phyloP scores from a whole-genome alignment of 2,329 filamentous ascomycete species.

The Stagonosporopsis tanaceti region DNA sequence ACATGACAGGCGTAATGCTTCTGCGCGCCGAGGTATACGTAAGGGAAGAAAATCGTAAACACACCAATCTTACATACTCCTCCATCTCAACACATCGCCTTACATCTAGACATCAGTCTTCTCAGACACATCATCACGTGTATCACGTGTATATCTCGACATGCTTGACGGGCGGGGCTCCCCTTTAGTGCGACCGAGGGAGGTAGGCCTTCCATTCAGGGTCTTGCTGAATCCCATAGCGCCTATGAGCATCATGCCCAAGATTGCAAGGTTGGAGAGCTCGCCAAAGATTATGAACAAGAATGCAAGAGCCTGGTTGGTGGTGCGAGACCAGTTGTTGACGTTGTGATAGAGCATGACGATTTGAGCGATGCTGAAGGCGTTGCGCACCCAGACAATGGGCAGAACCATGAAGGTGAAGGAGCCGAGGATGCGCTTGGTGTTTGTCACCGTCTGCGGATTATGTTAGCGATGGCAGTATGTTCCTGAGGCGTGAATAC shows the following conservation, averaged over 20 bases:
- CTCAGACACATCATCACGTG: slow-evolving; percentile 2
- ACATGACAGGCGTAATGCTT: background rate
- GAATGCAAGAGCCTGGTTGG: slow-evolving; percentile 29
- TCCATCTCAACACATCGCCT: background rate
- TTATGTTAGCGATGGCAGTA: background rate
- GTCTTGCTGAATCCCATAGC: slow-evolving; percentile 28
- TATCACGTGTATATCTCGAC: slow-evolving; percentile 13
- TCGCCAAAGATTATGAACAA: slow-evolving; percentile 33
- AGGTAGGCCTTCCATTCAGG: slow-evolving; percentile 4
- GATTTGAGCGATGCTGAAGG: slow-evolving; percentile 27
- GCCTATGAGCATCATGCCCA: slow-evolving; percentile 20
- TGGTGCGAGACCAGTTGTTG: slow-evolving; percentile 26
- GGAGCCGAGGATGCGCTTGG: slow-evolving; percentile 19
- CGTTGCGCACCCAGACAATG: slow-evolving; percentile 26
- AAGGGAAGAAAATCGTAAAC: too few species aligned
- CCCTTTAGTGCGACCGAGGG: slow-evolving; percentile 6
- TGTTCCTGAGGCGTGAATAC: background rate
- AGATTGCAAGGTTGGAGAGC: slow-evolving; percentile 22
- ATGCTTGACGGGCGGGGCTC: slow-evolving; percentile 14
- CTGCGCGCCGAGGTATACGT: background rate
- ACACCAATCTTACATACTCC: background rate
- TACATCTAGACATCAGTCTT: slow-evolving; percentile 4
- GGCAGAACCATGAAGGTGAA: slow-evolving; percentile 25
- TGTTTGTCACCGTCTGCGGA: slow-evolving; percentile 7
- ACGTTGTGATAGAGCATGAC: slow-evolving; percentile 25